phyloP scores from a whole-genome alignment of 495 filamentous ascomycete species.

The Evansstolkia leycettana region DNA sequence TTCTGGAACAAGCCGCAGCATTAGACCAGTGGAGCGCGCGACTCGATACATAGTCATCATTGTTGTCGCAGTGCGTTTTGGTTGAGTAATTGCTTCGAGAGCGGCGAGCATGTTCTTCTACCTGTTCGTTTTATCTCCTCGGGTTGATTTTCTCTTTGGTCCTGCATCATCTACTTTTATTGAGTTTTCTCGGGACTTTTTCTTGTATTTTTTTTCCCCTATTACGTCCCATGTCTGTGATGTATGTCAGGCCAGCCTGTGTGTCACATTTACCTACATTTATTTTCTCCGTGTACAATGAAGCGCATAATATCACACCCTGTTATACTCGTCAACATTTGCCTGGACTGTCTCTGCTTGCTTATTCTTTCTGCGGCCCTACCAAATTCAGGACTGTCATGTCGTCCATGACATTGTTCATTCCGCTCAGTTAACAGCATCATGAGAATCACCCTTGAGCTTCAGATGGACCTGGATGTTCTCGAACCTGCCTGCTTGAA shows the following conservation, averaged over 20 bases:
- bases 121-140: too few species aligned
- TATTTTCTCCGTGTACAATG: conserved; percentile 27
- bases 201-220: not conserved
- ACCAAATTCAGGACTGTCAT: too few species aligned
- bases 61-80: too few species aligned
- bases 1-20: conserved; percentile 66
- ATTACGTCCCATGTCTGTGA: not conserved
- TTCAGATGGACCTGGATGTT: too few species aligned
- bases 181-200: too few species aligned
- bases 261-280: not conserved
- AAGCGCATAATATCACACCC: conserved; percentile 37
- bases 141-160: too few species aligned
- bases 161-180: not conserved
- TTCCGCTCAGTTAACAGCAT: too few species aligned
- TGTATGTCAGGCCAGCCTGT: not conserved
- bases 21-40: conserved; percentile 4
- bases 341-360: conserved; percentile 12
- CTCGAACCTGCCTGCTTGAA: too few species aligned
- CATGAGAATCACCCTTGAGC: too few species aligned
- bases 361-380: conserved; percentile 10
- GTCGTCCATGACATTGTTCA: too few species aligned
- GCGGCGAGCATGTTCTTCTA: too few species aligned
- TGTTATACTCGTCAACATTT: conserved; percentile 7
- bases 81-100: too few species aligned
- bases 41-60: not conserved